phyloP scores from a whole-genome alignment of 2,329 filamentous ascomycete genomes.

The Beauveria caledonica region DNA sequence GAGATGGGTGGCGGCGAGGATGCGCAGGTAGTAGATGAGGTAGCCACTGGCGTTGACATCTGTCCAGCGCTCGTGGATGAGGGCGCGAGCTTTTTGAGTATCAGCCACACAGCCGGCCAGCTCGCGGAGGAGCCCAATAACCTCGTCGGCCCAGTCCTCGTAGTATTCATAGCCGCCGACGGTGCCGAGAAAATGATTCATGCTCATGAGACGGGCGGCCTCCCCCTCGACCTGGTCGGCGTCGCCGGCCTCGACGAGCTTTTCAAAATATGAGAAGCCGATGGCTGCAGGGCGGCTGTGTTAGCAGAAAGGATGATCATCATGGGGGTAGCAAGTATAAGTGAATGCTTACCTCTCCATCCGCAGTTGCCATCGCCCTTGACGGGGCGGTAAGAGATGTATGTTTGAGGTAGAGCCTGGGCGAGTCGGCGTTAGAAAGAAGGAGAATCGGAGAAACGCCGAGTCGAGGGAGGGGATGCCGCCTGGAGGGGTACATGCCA shows the following conservation, averaged over 20 bases:
- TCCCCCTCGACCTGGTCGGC: constrained; percentile 60
- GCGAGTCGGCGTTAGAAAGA: neutral
- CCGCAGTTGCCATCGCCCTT: constrained; percentile 94
- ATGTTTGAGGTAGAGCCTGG: constrained; percentile 72
- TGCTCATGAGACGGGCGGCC: constrained; percentile 58
- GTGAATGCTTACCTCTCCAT: constrained; percentile 73
- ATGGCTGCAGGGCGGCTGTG: constrained; percentile 52
- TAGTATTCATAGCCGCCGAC: constrained; percentile 64
- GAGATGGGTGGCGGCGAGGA: constrained; percentile 79
- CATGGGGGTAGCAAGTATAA: neutral
- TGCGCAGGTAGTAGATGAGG: constrained; percentile 78
- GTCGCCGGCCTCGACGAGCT: constrained; percentile 61
- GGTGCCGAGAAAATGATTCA: constrained; percentile 62
- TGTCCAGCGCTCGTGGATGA: constrained; percentile 66
- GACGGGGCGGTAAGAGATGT: constrained; percentile 79
- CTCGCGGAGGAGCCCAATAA: constrained; percentile 57
- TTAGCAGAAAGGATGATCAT: neutral
- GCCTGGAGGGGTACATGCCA: constrained; percentile 46
- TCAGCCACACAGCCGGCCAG: constrained; percentile 53
- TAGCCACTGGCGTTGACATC: constrained; percentile 56
- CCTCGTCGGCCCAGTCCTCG: constrained; percentile 78
- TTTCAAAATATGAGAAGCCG: constrained; percentile 89
- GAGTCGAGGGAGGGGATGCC: neutral
- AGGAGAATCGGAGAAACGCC: neutral
- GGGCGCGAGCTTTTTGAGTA: constrained; percentile 44